phyloP scores from a whole-genome alignment of 2,329 filamentous ascomycete genomes.

The Paecilomyces variotii region DNA sequence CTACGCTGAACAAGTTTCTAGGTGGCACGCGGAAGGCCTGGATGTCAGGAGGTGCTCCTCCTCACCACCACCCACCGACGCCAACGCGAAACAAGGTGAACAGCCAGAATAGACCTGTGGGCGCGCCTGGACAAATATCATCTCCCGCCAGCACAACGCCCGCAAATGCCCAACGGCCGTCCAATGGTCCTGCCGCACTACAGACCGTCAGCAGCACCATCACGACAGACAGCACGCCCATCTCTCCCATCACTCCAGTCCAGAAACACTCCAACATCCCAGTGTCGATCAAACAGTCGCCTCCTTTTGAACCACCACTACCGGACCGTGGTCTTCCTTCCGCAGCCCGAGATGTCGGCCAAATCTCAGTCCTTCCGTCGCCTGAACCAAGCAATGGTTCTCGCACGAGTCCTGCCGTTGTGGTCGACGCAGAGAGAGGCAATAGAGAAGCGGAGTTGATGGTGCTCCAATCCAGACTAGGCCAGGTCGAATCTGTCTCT shows the following conservation, averaged over 20 bases:
- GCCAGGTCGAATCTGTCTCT: not conserved
- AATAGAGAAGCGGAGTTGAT: not conserved
- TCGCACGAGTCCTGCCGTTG: constrained; percentile 16
- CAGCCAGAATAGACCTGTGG: not conserved
- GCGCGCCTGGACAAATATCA: not conserved
- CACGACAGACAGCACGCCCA: constrained; percentile 4
- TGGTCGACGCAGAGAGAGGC: constrained; percentile 9
- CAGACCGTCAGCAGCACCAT: not conserved
- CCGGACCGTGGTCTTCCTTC: not conserved
- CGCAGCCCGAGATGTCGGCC: constrained; percentile 7
- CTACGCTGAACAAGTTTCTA: constrained; percentile 33
- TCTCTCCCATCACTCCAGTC: constrained; percentile 14
- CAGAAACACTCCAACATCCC: constrained; percentile 1
- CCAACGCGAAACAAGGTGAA: not conserved
- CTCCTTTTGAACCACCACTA: constrained; percentile 2
- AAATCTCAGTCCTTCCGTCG: constrained; percentile 16
- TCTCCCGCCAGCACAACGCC: not conserved
- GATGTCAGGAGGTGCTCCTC: constrained; percentile 20
- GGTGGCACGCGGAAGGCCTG: constrained; percentile 30
- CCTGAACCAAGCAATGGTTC: constrained; percentile 22
- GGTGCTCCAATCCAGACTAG: not conserved
- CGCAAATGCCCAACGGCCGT: not conserved
- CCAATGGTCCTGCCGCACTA: not conserved
- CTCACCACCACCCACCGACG: not conserved
- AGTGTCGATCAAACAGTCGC: constrained; percentile 1